Conservation (phyloP, 208 protist genomes). For the Crithidia thermophila region DNA sequence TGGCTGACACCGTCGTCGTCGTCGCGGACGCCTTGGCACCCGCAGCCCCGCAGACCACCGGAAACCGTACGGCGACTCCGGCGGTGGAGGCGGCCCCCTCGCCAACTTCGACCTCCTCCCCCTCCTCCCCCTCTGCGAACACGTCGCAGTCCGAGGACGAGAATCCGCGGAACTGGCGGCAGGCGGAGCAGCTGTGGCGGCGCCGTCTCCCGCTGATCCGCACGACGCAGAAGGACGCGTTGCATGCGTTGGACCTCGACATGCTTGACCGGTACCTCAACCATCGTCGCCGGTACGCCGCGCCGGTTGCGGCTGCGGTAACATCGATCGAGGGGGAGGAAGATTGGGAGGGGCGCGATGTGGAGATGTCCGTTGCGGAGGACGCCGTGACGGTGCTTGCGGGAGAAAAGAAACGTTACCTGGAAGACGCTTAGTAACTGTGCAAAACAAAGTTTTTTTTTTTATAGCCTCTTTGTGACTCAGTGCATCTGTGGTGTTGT, state of each 20-base stretch:
- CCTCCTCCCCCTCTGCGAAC: neutral
- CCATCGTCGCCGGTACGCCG: neutral
- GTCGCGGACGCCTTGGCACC: neutral
- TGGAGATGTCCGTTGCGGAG: neutral
- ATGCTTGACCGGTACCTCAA: constrained; percentile 14
- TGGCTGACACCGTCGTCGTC: neutral
- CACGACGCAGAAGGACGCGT: constrained; percentile 7
- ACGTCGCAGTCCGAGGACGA: neutral
- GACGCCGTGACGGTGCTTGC: neutral
- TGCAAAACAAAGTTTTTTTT: neutral
- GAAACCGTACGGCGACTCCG: neutral
- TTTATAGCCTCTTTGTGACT: no score
- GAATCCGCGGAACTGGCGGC: constrained; percentile 18
- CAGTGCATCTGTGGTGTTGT: neutral
- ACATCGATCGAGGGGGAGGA: neutral
- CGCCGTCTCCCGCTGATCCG: constrained; percentile 2
- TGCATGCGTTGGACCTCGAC: constrained; percentile 13
- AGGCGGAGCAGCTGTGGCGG: constrained; percentile 14
- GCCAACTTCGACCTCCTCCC: neutral
- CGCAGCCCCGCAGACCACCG: neutral
- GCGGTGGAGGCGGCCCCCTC: no score
- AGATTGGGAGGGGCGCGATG: neutral
- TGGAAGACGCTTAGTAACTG: neutral
- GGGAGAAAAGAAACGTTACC: constrained; percentile 16
- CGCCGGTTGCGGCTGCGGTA: neutral